These are phyloP conservation scores for Penicillium hesseltinei DNA, from an alignment of 2,329 filamentous ascomycete genomes.

Conservation along the genomic window DNA sequence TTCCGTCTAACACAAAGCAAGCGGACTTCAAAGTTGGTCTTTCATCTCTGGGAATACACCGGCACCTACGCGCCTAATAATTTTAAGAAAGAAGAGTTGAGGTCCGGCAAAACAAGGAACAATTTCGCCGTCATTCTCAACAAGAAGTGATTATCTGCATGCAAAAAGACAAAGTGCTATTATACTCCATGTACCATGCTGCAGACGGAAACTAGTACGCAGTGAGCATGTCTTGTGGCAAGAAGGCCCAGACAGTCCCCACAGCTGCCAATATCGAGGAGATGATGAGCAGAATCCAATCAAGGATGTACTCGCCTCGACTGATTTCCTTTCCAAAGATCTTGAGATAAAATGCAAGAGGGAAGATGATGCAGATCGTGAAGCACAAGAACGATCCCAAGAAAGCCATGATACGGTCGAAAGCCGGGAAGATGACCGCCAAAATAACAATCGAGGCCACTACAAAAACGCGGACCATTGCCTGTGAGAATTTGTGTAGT, in stretches of 20 bases:
- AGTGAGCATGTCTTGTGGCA: slow-evolving; percentile 73
- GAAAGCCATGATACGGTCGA: slow-evolving; percentile 87
- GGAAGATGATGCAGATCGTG: slow-evolving; percentile 89
- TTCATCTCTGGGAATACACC: slow-evolving; percentile 74
- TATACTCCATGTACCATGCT: background rate
- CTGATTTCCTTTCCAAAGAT: slow-evolving; percentile 75
- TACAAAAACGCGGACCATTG: slow-evolving; percentile 62
- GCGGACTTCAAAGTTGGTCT: slow-evolving; percentile 77
- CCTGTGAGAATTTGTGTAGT: slow-evolving; percentile 58
- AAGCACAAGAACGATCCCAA: slow-evolving; percentile 90
- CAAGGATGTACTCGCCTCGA: slow-evolving; percentile 60
- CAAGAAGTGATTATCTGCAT: slow-evolving; percentile 17
- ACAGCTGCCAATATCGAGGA: slow-evolving; percentile 69
- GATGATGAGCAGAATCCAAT: slow-evolving; percentile 67
- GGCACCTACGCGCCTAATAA: slow-evolving; percentile 28
- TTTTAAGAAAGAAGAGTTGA: slow-evolving; percentile 73
- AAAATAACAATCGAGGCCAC: slow-evolving; percentile 73
- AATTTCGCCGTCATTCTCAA: slow-evolving; percentile 80
- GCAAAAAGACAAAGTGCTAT: background rate
- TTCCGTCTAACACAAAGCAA: slow-evolving; percentile 67
- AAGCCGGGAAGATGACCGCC: slow-evolving; percentile 70
- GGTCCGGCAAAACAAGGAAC: slow-evolving; percentile 73
- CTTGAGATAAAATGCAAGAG: slow-evolving; percentile 84
- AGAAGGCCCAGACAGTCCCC: slow-evolving; percentile 83
- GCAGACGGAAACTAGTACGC: slow-evolving; percentile 30